A percentile compares a stretch with the other conserved stretches of the same genome.
phyloP scores from a whole-genome alignment of 2,329 filamentous ascomycete species.

The Ophiognomonia clavigignenti-juglandacearum region DNA sequence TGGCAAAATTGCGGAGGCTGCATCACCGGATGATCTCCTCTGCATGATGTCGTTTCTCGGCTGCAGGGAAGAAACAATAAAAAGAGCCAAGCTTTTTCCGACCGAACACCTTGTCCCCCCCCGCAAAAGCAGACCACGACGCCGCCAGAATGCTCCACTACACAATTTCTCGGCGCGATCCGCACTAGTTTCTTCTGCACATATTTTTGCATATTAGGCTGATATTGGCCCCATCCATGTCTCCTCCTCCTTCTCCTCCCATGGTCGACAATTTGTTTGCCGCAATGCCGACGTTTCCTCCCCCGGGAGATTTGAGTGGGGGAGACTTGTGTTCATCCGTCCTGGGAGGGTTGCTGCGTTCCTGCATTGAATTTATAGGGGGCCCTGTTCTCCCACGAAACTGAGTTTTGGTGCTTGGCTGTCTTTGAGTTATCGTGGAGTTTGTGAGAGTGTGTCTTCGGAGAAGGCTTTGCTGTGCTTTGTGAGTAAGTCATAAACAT shows the following conservation, averaged over 20 bases:
- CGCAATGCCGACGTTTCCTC: neutral
- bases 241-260: too few species aligned
- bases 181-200: neutral
- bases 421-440: neutral
- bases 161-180: neutral
- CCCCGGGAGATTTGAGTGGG: neutral
- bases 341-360: too few species aligned
- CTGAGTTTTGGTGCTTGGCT: neutral
- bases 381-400: neutral
- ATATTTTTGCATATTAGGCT: too few species aligned
- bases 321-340: neutral
- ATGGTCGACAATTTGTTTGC: neutral
- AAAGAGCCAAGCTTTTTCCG: neutral
- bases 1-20: neutral
- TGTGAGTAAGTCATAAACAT: neutral
- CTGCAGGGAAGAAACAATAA: neutral
- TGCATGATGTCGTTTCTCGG: too few species aligned
- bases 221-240: neutral
- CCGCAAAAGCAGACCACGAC: neutral
- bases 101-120: too few species aligned
- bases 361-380: neutral
- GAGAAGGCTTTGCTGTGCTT: neutral
- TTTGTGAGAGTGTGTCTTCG: neutral
- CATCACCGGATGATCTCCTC: neutral
- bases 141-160: neutral